A percentile compares a stretch with the other conserved stretches of the same genome.
These are phyloP conservation scores for Penicillium digitatum DNA, from an alignment of 2,329 filamentous ascomycete species.

Conservation along the genomic window DNA sequence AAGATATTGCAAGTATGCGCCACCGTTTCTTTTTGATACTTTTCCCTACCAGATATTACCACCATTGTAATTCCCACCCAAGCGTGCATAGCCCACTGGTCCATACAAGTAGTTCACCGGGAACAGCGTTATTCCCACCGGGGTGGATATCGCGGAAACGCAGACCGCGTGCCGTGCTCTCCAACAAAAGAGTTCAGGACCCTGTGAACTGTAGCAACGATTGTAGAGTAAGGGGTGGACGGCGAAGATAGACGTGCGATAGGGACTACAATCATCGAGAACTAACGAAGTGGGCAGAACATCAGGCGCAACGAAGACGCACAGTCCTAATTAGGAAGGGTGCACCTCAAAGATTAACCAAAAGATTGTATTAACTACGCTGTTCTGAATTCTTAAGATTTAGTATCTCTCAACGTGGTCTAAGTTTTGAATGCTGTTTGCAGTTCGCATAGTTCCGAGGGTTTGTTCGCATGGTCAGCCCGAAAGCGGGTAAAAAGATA, in stretches of 20 bases:
- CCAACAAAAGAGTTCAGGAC: neutral
- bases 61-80: neutral
- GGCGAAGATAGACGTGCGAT: too few species aligned
- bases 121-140: constrained; percentile 29
- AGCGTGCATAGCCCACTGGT: neutral
- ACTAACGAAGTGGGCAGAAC: neutral
- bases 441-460: too few species aligned
- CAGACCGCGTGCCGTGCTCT: neutral
- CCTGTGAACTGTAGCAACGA: too few species aligned
- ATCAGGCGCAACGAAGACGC: too few species aligned
- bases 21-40: constrained; percentile 44
- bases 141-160: neutral
- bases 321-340: neutral
- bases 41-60: constrained; percentile 21
- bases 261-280: neutral
- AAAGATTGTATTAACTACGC: too few species aligned
- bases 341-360: too few species aligned
- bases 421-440: too few species aligned
- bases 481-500: too few species aligned
- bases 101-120: constrained; percentile 42
- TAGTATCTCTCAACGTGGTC: neutral
- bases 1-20: constrained; percentile 49
- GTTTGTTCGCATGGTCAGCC: too few species aligned
- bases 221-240: too few species aligned
- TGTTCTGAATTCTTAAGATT: too few species aligned